These are phyloP conservation scores for Chrysanthemum lavandulifolium DNA, from an alignment of 129 eudicot species.

Conservation along the genomic window DNA sequence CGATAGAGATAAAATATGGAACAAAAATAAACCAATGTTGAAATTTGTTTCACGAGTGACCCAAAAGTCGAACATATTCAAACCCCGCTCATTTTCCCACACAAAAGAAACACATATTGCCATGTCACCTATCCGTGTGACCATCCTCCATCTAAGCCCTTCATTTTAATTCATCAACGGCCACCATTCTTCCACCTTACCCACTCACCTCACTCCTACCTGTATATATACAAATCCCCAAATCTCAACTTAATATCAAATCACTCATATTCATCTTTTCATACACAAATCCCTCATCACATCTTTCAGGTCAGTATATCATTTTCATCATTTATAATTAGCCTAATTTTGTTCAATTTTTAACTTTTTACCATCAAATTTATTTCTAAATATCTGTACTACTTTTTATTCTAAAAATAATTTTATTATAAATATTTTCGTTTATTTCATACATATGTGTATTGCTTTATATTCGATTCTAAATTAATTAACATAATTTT, in stretches of 20 bases:
- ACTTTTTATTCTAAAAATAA: no score
- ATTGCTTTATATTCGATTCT: no score
- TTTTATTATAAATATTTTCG: no score
- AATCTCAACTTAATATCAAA: not conserved
- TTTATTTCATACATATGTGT: no score
- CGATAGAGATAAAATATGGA: no score
- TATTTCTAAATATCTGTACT: not conserved
- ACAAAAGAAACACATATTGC: slow-evolving; percentile 13
- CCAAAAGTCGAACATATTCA: not conserved
- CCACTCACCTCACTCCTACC: slow-evolving; percentile 11
- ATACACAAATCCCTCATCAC: not conserved
- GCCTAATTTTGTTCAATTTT: no score
- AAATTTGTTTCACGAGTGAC: not conserved
- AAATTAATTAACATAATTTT: no score
- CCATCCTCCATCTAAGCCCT: slow-evolving; percentile 5
- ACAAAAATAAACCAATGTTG: no score
- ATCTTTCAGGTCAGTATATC: slow-evolving; percentile 3
- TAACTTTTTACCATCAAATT: not conserved
- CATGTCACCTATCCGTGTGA: slow-evolving; percentile 30
- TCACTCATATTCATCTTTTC: not conserved
- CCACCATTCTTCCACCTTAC: slow-evolving; percentile 5
- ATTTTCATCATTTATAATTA: not conserved
- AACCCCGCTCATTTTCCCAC: not conserved
- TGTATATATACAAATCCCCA: slow-evolving; percentile 28
- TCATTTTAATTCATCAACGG: slow-evolving; percentile 21